phyloP scores from a whole-genome alignment of 495 filamentous ascomycete species.

The Aspergillus homomorphus region DNA sequence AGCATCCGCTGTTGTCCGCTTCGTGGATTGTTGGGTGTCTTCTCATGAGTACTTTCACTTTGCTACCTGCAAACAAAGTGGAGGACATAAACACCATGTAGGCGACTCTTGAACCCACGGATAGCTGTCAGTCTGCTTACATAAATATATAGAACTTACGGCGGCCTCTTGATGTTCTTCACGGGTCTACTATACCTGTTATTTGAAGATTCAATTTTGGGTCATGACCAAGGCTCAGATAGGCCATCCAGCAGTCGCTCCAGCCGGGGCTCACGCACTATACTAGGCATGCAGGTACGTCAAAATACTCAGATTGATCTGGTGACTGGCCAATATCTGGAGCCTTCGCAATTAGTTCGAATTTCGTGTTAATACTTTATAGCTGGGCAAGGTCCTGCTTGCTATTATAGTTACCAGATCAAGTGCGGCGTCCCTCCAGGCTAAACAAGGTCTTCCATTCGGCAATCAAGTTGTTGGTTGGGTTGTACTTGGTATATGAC shows the following conservation, averaged over 20 bases:
- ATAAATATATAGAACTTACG: constrained; percentile 57
- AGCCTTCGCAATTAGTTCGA: constrained; percentile 1
- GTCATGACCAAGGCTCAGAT: constrained; percentile 17
- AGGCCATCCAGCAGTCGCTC: constrained; percentile 22
- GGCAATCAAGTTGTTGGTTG: constrained; percentile 90
- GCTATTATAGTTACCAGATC: constrained; percentile 83
- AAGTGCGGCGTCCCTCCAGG: constrained; percentile 76
- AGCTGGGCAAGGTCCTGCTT: constrained; percentile 79
- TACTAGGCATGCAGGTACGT: constrained; percentile 55
- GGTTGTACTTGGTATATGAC: constrained; percentile 68
- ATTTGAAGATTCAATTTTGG: constrained; percentile 69
- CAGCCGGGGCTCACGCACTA: constrained; percentile 47
- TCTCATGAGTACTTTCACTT: constrained; percentile 86
- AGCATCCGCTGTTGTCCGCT: constrained; percentile 58
- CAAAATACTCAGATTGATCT: not conserved
- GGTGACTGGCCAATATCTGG: not conserved
- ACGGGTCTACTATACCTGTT: constrained; percentile 78
- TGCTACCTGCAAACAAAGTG: constrained; percentile 80
- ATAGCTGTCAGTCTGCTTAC: not conserved
- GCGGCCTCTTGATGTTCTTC: constrained; percentile 73
- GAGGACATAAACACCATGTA: constrained; percentile 80
- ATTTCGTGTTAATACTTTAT: constrained; percentile 3
- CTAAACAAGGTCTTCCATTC: constrained; percentile 79
- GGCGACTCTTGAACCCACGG: not conserved
- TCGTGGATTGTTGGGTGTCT: constrained; percentile 76